Percentiles rank a stretch among this genome's conserved stretches.
Evolutionary conservation across 257 asterid genomes (phyloP).

Genomic region (Buddleja alternifolia): DNA sequence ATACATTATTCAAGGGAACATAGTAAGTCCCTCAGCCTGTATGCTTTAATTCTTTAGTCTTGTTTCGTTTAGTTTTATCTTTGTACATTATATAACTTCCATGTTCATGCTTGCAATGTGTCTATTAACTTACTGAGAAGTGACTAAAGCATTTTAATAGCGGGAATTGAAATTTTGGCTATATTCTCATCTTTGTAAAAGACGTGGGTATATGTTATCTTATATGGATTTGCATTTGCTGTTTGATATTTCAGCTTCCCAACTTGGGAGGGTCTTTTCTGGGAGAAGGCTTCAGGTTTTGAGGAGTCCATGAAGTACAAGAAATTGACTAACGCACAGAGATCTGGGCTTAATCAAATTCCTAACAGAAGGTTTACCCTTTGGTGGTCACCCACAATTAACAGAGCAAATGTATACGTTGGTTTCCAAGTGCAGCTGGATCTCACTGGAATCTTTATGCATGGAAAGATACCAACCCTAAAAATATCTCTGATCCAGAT

Average conservation of each 20-base stretch:
- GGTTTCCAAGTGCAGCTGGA: slow-evolving; percentile 99
- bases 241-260: slow-evolving; percentile 75
- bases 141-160: too few relatives aligned
- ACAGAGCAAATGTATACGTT: slow-evolving; percentile 95
- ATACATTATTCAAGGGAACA: slow-evolving; percentile 95
- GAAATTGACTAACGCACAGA: slow-evolving; percentile 95
- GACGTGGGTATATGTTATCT: neutral
- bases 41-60: neutral
- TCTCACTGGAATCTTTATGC: slow-evolving; percentile 98
- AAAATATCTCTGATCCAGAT: slow-evolving; percentile 97
- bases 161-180: neutral
- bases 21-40: slow-evolving; percentile 61
- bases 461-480: slow-evolving; percentile 98
- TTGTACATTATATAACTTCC: neutral
- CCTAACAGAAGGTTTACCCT: slow-evolving; percentile 96
- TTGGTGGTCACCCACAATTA: slow-evolving; percentile 99
- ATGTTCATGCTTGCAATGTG: neutral
- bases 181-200: neutral
- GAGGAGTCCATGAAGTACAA: slow-evolving; percentile 99
- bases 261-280: slow-evolving; percentile 99
- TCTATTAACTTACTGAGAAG: too few relatives aligned
- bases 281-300: slow-evolving; percentile 99
- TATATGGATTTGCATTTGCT: slow-evolving; percentile 12
- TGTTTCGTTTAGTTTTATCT: neutral
- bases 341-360: slow-evolving; percentile 98